A percentile compares a stretch with the other conserved stretches of the same genome.
phyloP scores from a whole-genome alignment of 805 yeast genomes.

The Suhomyces vadensis region DNA sequence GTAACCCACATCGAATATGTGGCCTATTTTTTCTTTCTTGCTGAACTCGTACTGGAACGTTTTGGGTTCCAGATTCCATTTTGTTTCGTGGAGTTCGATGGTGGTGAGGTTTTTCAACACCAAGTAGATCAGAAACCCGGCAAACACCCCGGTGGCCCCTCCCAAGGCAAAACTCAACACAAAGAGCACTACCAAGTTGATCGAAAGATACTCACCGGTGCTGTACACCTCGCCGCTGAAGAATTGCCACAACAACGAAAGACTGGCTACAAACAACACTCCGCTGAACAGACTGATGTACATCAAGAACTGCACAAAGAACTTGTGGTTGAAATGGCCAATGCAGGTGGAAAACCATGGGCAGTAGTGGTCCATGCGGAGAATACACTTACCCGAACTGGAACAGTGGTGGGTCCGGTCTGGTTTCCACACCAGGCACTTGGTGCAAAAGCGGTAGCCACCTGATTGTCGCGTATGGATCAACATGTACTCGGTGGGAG shows the following conservation, averaged over 20 bases:
- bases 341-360: constrained; percentile 94
- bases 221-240: constrained; percentile 42
- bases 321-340: constrained; percentile 79
- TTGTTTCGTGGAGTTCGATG: constrained; percentile 66
- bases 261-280: constrained; percentile 41
- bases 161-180: constrained; percentile 58
- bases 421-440: constrained; percentile 59
- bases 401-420: constrained; percentile 62
- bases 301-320: constrained; percentile 69
- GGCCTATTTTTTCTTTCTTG: constrained; percentile 50
- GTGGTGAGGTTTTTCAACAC: constrained; percentile 72
- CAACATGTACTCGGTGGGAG: constrained; percentile 38
- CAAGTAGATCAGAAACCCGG: constrained; percentile 58
- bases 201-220: constrained; percentile 44
- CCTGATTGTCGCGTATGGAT: constrained; percentile 26
- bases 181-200: constrained; percentile 62
- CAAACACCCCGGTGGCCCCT: constrained; percentile 47
- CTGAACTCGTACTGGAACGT: constrained; percentile 35
- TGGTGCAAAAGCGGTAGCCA: constrained; percentile 58
- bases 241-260: constrained; percentile 48
- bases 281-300: constrained; percentile 52
- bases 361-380: constrained; percentile 62
- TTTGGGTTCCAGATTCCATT: constrained; percentile 46
- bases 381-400: constrained; percentile 45
- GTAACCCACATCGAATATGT: constrained; percentile 75